Conservation (phyloP, 768 basidiomycete genomes). For the Mycena haematopus region DNA sequence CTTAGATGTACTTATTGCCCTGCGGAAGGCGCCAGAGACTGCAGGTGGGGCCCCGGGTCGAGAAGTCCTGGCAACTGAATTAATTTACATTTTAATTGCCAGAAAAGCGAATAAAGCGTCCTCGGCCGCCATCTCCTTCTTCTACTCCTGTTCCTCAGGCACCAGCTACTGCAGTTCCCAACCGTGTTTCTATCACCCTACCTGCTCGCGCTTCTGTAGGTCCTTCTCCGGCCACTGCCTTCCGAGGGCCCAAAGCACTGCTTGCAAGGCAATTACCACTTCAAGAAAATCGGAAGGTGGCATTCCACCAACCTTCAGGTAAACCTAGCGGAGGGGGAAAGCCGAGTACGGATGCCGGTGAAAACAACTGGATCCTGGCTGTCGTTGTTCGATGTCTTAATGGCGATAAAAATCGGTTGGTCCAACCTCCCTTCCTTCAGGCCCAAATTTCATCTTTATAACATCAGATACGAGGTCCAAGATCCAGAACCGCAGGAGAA, state of each 20-base stretch:
- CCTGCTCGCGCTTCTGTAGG: constrained; percentile 66
- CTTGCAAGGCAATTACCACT: constrained; percentile 68
- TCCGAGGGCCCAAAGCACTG: constrained; percentile 70
- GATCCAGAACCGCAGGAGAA: constrained; percentile 86
- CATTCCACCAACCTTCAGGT: constrained; percentile 73
- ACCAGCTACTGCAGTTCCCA: constrained; percentile 40
- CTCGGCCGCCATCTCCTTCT: constrained; percentile 71
- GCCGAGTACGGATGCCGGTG: constrained; percentile 47
- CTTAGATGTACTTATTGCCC: constrained; percentile 70
- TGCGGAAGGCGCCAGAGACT: constrained; percentile 74
- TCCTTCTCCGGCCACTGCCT: constrained; percentile 53
- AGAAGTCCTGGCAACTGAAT: background rate
- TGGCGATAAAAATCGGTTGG: constrained; percentile 73
- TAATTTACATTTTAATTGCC: constrained; percentile 8
- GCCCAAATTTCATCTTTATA: constrained; percentile 3
- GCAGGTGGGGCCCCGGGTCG: constrained; percentile 51
- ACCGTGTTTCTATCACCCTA: constrained; percentile 61
- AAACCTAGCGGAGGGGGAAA: constrained; percentile 49
- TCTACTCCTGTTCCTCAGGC: constrained; percentile 54
- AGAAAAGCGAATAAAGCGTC: constrained; percentile 84
- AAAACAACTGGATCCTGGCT: constrained; percentile 80
- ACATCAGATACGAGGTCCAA: constrained; percentile 79
- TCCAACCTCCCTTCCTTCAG: background rate
- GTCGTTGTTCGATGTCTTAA: constrained; percentile 74
- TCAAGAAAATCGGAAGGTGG: constrained; percentile 78